Evolutionary conservation across 768 basidiomycete species (phyloP).

Genomic region (Boletus sp.): DNA sequence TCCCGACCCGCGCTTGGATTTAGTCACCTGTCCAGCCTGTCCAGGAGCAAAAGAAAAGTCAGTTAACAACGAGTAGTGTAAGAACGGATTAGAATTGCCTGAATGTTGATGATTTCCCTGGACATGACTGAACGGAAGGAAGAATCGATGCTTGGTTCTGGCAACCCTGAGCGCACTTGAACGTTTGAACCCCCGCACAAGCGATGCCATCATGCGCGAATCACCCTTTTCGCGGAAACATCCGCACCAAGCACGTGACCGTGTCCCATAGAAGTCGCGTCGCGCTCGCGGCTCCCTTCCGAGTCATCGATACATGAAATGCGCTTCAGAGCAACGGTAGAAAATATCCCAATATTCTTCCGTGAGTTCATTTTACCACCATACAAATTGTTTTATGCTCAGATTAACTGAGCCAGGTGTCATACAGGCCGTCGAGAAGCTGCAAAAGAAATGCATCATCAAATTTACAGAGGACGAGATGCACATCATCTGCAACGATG

Average conservation of each 20-base stretch:
- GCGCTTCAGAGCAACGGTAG: constrained; percentile 62
- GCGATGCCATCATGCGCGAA: constrained; percentile 5
- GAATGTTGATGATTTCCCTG: constrained; percentile 82
- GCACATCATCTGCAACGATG: constrained; percentile 81
- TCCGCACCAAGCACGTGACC: constrained; percentile 26
- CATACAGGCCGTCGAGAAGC: constrained; percentile 77
- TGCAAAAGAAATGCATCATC: constrained; percentile 83
- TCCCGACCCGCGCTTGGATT: not conserved
- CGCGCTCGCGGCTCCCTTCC: constrained; percentile 3
- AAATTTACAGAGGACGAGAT: constrained; percentile 73
- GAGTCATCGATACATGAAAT: constrained; percentile 33
- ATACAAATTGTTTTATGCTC: not conserved
- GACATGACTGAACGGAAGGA: constrained; percentile 44
- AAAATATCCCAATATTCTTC: constrained; percentile 56
- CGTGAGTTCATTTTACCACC: constrained; percentile 35
- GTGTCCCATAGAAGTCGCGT: constrained; percentile 13
- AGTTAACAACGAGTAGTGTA: constrained; percentile 1
- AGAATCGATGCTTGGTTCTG: constrained; percentile 10
- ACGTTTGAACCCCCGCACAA: constrained; percentile 6
- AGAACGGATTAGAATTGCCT: constrained; percentile 41
- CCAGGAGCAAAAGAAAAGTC: constrained; percentile 4
- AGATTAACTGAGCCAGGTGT: constrained; percentile 47
- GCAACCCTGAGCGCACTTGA: constrained; percentile 6
- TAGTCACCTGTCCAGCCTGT: constrained; percentile 68
- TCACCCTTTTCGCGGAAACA: constrained; percentile 17